phyloP scores from a whole-genome alignment of 352 stramenopile species.

The Labyrinthula sp. region DNA sequence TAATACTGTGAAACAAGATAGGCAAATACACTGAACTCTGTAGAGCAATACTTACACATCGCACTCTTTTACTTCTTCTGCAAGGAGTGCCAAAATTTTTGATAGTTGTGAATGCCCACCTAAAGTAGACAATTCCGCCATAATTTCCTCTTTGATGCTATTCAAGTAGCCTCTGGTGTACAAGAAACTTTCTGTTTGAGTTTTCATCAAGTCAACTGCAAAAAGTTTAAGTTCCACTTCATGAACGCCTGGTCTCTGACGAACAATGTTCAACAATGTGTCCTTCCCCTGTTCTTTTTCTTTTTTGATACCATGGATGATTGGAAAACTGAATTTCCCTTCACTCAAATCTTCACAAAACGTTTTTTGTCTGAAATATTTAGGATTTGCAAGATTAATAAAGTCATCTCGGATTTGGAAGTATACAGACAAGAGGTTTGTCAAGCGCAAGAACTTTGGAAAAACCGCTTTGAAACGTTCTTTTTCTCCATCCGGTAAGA shows the following conservation, averaged over 20 bases:
- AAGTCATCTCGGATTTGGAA: slow-evolving; percentile 95
- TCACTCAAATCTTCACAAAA: slow-evolving; percentile 92
- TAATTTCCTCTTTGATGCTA: slow-evolving; percentile 17
- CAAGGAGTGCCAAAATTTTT: slow-evolving; percentile 18
- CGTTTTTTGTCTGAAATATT: slow-evolving; percentile 90
- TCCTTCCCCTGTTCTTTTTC: slow-evolving; percentile 49
- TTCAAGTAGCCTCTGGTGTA: slow-evolving; percentile 32
- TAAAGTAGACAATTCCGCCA: slow-evolving; percentile 21
- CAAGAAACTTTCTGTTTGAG: slow-evolving; percentile 34
- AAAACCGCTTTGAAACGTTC: slow-evolving; percentile 53
- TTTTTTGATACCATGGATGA: slow-evolving; percentile 51
- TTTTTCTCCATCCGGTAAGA: too few species aligned
- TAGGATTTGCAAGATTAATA: slow-evolving; percentile 77
- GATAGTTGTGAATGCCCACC: slow-evolving; percentile 17
- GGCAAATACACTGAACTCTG: slow-evolving; percentile 2
- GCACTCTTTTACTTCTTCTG: slow-evolving; percentile 22
- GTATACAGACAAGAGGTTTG: slow-evolving; percentile 79
- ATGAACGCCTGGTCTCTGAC: slow-evolving; percentile 79
- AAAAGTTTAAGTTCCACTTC: slow-evolving; percentile 81
- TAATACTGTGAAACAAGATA: too few species aligned
- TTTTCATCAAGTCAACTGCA: slow-evolving; percentile 52
- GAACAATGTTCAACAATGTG: slow-evolving; percentile 77
- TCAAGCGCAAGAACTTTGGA: slow-evolving; percentile 42
- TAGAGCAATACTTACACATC: slow-evolving; percentile 4
- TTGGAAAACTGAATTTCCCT: slow-evolving; percentile 79